phyloP scores from a whole-genome alignment of 1,284 basidiomycete species.

The Trametes versicolor region DNA sequence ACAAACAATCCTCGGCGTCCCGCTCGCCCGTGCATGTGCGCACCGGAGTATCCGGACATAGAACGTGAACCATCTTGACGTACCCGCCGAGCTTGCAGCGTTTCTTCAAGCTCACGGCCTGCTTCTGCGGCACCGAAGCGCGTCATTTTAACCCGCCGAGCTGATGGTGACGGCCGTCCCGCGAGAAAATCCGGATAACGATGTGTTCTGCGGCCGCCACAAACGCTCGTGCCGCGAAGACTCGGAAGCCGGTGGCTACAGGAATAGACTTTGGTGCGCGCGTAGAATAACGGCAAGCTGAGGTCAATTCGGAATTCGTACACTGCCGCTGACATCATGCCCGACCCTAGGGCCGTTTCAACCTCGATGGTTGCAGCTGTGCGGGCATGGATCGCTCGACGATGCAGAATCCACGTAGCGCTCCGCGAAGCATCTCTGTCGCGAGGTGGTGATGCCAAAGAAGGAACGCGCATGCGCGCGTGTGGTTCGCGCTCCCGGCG shows the following conservation, averaged over 20 bases:
- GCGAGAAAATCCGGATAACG: conserved; percentile 9
- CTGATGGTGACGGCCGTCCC: conserved; percentile 4
- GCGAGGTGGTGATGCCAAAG: not conserved
- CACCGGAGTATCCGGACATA: not conserved
- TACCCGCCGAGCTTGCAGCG: conserved; percentile 2
- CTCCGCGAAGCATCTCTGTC: not conserved
- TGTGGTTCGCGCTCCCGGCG: not conserved
- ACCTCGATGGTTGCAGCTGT: not conserved
- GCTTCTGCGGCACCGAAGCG: conserved; percentile 18
- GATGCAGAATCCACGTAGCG: conserved; percentile 5
- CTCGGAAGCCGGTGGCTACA: not conserved
- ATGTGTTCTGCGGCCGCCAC: not conserved
- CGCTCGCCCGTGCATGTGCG: not conserved
- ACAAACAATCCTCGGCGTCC: conserved; percentile 5
- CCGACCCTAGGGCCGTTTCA: not conserved
- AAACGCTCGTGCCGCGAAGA: not conserved
- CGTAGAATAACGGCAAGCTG: not conserved
- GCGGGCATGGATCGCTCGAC: not conserved
- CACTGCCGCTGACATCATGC: conserved; percentile 12
- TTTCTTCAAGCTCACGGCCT: not conserved
- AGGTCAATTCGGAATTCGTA: conserved; percentile 15
- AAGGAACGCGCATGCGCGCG: not conserved
- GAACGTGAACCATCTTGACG: not conserved
- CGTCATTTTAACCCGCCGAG: conserved; percentile 1
- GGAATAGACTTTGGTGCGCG: not conserved